Evolutionary conservation across 441 rosid species (phyloP).

Genomic region (Heliophila coronopifolia): DNA sequence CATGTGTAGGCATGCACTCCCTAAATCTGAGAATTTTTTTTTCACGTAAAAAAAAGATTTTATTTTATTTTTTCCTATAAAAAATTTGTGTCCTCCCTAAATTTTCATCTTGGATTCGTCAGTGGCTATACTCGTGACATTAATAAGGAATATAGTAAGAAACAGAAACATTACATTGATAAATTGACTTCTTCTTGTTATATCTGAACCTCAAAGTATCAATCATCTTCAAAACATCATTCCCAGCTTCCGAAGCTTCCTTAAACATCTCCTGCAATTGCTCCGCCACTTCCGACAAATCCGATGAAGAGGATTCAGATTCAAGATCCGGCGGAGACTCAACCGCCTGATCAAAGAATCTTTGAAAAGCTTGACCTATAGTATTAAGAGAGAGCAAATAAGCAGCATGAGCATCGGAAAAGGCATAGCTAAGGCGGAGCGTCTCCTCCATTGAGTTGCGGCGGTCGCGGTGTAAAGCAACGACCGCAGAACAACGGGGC

Average conservation of each 20-base stretch:
- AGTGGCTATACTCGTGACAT: too few relatives aligned
- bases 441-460: constrained; percentile 59
- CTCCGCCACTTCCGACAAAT: constrained; percentile 26
- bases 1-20: too few relatives aligned
- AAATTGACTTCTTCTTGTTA: constrained; percentile 28
- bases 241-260: constrained; percentile 46
- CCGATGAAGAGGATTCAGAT: constrained; percentile 2
- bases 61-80: too few relatives aligned
- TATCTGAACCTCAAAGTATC: constrained; percentile 43
- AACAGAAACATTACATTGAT: constrained; percentile 29
- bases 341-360: constrained; percentile 38
- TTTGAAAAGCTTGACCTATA: constrained; percentile 42
- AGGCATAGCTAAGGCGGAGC: constrained; percentile 50
- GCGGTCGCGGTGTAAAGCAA: constrained; percentile 65
- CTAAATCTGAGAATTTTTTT: too few relatives aligned
- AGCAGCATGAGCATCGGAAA: constrained; percentile 60
- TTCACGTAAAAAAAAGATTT: too few relatives aligned
- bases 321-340: constrained; percentile 21
- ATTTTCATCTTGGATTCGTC: too few relatives aligned
- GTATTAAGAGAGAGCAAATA: constrained; percentile 47
- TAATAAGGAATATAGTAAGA: neutral
- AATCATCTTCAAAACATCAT: constrained; percentile 38
- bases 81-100: too few relatives aligned
- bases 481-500: constrained; percentile 70
- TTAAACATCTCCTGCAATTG: constrained; percentile 36